Evolutionary conservation across 176 grass and related monocot genomes (phyloP), one percentile per base, ranked within the genome.

Genomic region (Echinochloa phyllopogon): DNA sequence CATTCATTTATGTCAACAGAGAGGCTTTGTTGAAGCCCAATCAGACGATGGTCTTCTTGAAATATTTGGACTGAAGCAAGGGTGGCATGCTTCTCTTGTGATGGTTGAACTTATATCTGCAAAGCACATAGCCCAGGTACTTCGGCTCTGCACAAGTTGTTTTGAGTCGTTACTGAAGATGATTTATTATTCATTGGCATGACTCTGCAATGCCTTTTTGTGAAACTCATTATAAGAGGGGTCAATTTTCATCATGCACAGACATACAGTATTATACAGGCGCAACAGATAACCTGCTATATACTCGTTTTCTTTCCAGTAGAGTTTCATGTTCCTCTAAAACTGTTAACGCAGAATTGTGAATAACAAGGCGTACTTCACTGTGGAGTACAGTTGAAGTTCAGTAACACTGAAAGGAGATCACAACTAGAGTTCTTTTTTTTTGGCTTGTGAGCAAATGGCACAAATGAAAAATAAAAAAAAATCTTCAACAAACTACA

Each of bases 41-140:
- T 86, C 89, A 74, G 91, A 99, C 74, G 93, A 99, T 63, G 93
- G 96, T 41, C 91, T 99, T 77, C 96, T 99, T 16, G 96, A 99
- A 90, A 99, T 99, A 87, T 99, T 99, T 84, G 96, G 96, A 59
- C 57, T 99, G 56, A 99, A 99, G 88, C 96, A 99, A 92, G 96
- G 96, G 56, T 99, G 96, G 96, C 96, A 99, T 88, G 93, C 96
- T 79, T 99, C 96, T 45, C 89, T 99, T 21, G 96, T 99, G 69
- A 99, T 99, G 96, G 96, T 99, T 65, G 96, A 99, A 90, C 91
- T 99, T 89, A 96, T 99, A 89, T 99, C 96, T 66, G 96, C 93
- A 51, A 99, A 99, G 77, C 96, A 99, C 85, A 96, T 99, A 71
- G 91, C 96, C 75, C 96, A 99, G 89, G 96, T 99, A 88, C 66